These are phyloP conservation scores for Cylindrodendrum hubeiense DNA, from an alignment of 2,329 filamentous ascomycete genomes.

Conservation along the genomic window DNA sequence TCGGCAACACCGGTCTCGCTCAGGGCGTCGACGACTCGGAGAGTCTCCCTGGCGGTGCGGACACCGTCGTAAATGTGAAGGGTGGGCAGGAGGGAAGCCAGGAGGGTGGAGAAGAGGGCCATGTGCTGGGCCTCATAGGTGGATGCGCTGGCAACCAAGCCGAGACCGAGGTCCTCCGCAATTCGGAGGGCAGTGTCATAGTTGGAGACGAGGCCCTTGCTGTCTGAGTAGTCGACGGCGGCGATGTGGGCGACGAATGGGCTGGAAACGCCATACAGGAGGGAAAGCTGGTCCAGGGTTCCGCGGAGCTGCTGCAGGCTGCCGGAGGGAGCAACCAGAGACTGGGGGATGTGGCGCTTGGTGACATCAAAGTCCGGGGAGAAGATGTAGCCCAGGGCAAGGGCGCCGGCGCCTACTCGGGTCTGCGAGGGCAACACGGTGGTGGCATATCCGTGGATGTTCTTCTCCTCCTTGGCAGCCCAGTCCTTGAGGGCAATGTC, in stretches of 20 bases:
- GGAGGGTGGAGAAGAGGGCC: constrained; percentile 86
- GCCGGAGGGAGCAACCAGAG: constrained; percentile 87
- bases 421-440: constrained; percentile 86
- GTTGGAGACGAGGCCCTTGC: constrained; percentile 83
- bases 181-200: constrained; percentile 85
- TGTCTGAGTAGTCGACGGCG: constrained; percentile 83
- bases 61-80: constrained; percentile 92
- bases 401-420: constrained; percentile 86
- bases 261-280: constrained; percentile 91
- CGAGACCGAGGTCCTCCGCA: constrained; percentile 91
- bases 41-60: constrained; percentile 83
- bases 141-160: constrained; percentile 85
- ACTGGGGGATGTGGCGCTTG: constrained; percentile 93
- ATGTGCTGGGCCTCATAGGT: constrained; percentile 96
- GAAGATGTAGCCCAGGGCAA: constrained; percentile 97
- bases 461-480: constrained; percentile 76
- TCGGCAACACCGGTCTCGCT: constrained; percentile 77
- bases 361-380: constrained; percentile 94
- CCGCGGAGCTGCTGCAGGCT: constrained; percentile 84
- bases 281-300: constrained; percentile 90
- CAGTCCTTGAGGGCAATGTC: constrained; percentile 86
- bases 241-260: constrained; percentile 94
- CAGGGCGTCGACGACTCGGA: constrained; percentile 84
- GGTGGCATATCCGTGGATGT: constrained; percentile 85
- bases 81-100: constrained; percentile 83